Base-by-base conservation (phyloP, 805 yeast species). In the Lachancea lanzarotensis region DNA sequence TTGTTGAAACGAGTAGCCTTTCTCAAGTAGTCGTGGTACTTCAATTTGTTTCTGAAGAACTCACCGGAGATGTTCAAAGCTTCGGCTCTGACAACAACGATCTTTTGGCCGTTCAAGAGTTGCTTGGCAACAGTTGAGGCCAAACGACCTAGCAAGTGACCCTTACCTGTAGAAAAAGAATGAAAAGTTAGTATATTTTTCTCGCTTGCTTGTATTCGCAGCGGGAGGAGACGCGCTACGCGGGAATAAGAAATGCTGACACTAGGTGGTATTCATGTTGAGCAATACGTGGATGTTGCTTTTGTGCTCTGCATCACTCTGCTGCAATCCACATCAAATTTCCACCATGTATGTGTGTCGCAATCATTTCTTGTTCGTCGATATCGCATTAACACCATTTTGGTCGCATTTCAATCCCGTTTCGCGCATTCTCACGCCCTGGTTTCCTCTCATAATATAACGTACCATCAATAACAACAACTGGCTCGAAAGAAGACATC, bases 21-120 rank as follows among this genome's bases (percentile, higher is more conserved):
- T 84, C 98, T 90, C 76, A 93, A 84, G 89, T 90, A 93, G 73
- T 95, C 99, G 77, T 90, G 97, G 93, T 89, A 93, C 86, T 93
- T 93, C 76, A 91, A 84, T 80, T 93, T 93, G 84, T 91, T 88
- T 82, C 98, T 90, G 96, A 93, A 93, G 75, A 93, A 90, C 79
- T 93, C 98, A 74, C 98, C 98, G 68, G 97, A 88, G 73, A 93
- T 88, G 93, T 93, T 93, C 73, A 93, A 81, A 66, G 91, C 86
- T 80, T 85, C 99, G 71, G 89, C 79, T 81, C 99, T 88, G 69
- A 93, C 98, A 65, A 93, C 82, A 65, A 90, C 96, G 69, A 93
- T 81, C 76, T 89, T 87, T 81, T 93, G 98, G 66, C 99, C 99
- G 77, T 86, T 84, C 72, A 93, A 84, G 66, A 93, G 75, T 81